These are phyloP conservation scores for Microsporum ferrugineum DNA, from an alignment of 2,329 filamentous ascomycete species.

Conservation along the genomic window DNA sequence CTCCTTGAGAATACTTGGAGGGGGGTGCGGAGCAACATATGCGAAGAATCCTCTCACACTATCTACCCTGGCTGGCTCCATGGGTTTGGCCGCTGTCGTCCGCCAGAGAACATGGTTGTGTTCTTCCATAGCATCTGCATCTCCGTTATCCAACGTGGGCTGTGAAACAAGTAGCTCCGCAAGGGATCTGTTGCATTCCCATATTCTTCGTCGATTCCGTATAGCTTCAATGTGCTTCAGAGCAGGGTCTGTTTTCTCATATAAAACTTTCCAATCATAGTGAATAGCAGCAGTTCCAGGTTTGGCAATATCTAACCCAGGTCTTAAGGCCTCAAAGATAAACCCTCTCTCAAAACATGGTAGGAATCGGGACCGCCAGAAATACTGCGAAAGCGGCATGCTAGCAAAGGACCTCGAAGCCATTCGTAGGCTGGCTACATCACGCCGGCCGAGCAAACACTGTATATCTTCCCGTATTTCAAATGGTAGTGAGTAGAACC, in stretches of 20 bases:
- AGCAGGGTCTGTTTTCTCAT: slow-evolving; percentile 11
- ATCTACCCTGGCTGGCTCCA: not conserved
- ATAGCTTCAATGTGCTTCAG: slow-evolving; percentile 4
- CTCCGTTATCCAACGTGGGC: not conserved
- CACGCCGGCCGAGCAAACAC: slow-evolving; percentile 9
- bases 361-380: slow-evolving; percentile 18
- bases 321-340: slow-evolving; percentile 12
- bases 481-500: slow-evolving; percentile 13
- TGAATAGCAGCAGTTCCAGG: not conserved
- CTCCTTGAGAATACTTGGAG: not conserved
- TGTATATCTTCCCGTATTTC: slow-evolving; percentile 17
- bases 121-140: not conserved
- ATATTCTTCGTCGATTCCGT: slow-evolving; percentile 15
- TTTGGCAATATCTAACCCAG: not conserved
- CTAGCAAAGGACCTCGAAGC: slow-evolving; percentile 17
- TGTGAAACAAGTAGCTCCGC: slow-evolving; percentile 10
- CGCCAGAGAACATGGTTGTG: slow-evolving; percentile 9
- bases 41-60: not conserved
- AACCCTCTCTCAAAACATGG: slow-evolving; percentile 13
- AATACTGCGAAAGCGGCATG: slow-evolving; percentile 13
- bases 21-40: not conserved
- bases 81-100: not conserved
- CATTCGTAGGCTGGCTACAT: slow-evolving; percentile 12
- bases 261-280: slow-evolving; percentile 18
- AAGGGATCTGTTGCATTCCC: slow-evolving; percentile 11